Conservation (phyloP, 2,329 filamentous ascomycete genomes). For the Pseudogymnoascus sp. region DNA sequence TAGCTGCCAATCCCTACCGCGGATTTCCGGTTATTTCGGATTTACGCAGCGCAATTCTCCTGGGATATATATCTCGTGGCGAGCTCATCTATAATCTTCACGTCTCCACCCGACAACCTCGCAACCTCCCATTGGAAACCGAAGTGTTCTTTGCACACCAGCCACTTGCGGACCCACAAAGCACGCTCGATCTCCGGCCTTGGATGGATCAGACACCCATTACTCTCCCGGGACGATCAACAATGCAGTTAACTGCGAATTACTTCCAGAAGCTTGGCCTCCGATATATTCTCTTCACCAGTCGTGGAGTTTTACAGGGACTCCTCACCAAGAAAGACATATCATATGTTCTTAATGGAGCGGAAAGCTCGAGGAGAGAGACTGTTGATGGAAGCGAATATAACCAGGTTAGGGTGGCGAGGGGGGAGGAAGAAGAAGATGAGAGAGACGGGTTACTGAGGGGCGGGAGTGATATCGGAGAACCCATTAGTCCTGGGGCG, state of each 20-base stretch:
- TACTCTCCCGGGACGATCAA: slow-evolving; percentile 68
- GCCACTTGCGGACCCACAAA: slow-evolving; percentile 65
- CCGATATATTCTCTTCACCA: slow-evolving; percentile 79
- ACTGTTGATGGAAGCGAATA: slow-evolving; percentile 21
- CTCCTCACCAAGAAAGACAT: slow-evolving; percentile 95
- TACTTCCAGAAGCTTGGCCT: slow-evolving; percentile 95
- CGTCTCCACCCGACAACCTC: slow-evolving; percentile 46
- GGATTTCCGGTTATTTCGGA: slow-evolving; percentile 88
- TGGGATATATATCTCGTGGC: slow-evolving; percentile 89
- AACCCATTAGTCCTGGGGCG: slow-evolving; percentile 1
- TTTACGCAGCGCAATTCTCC: slow-evolving; percentile 63
- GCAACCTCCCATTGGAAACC: slow-evolving; percentile 57
- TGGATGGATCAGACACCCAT: slow-evolving; percentile 99
- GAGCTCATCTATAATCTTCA: slow-evolving; percentile 78
- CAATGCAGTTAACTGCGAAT: slow-evolving; percentile 73
- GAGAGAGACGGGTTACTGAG: slow-evolving; percentile 37
- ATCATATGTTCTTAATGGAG: slow-evolving; percentile 82
- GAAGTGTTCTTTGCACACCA: slow-evolving; percentile 81
- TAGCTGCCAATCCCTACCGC: slow-evolving; percentile 68
- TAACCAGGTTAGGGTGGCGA: slow-evolving; percentile 32
- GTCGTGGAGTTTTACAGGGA: slow-evolving; percentile 72
- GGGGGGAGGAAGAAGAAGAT: slow-evolving; percentile 35
- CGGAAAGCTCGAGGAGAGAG: slow-evolving; percentile 49
- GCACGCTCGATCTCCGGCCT: slow-evolving; percentile 77
- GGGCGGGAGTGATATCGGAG: slow-evolving; percentile 28